These are phyloP conservation scores for Thalia dealbata DNA, from an alignment of 176 grass and related monocot genomes.

Conservation along the genomic window DNA sequence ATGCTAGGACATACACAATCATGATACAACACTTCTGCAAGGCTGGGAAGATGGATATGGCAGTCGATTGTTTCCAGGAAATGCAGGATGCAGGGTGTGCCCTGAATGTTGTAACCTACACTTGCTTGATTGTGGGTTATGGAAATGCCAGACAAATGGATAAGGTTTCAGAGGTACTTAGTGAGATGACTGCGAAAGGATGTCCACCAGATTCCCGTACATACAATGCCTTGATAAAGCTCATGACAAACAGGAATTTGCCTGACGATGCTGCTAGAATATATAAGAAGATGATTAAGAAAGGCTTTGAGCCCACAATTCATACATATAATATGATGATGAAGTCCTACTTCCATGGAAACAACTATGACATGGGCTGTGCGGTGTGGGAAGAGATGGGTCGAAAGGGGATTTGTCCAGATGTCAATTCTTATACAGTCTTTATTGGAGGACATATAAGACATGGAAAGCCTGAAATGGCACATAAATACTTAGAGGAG, in stretches of 20 bases:
- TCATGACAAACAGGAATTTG: constrained; percentile 64
- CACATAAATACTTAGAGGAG: constrained; percentile 61
- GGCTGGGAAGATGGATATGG: constrained; percentile 72
- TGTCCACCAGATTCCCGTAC: constrained; percentile 48
- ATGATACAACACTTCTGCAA: constrained; percentile 70
- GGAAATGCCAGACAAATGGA: constrained; percentile 71
- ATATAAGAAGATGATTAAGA: constrained; percentile 85
- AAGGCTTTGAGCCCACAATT: constrained; percentile 56
- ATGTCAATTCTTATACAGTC: constrained; percentile 77
- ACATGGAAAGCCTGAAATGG: constrained; percentile 47
- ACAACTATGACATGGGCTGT: constrained; percentile 65
- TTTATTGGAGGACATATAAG: constrained; percentile 80
- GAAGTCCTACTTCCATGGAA: constrained; percentile 75
- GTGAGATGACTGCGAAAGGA: constrained; percentile 52
- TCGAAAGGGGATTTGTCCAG: constrained; percentile 61
- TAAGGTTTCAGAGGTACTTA: constrained; percentile 49
- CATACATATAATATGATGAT: constrained; percentile 98
- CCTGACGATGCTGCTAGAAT: constrained; percentile 56
- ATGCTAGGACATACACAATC: constrained; percentile 65
- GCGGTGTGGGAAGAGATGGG: constrained; percentile 69
- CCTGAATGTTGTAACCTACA: constrained; percentile 48
- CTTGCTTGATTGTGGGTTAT: constrained; percentile 79
- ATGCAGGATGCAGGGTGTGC: constrained; percentile 41
- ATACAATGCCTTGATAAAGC: constrained; percentile 82
- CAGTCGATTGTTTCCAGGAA: constrained; percentile 47